phyloP scores from a whole-genome alignment of 495 filamentous ascomycete species.

The Aspergillus affinis region DNA sequence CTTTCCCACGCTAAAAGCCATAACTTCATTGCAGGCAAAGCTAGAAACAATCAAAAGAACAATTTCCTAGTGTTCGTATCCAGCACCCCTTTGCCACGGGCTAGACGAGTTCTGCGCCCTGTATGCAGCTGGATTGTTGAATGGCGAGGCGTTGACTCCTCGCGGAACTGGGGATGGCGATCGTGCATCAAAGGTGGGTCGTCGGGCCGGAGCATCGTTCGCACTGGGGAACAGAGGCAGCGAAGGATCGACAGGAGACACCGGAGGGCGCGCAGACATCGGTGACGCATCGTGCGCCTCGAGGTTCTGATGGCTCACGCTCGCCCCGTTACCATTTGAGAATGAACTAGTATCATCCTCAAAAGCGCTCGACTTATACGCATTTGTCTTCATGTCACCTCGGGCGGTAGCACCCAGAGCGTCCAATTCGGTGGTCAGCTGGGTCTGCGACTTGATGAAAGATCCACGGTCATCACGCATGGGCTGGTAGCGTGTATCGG shows the following conservation, averaged over 20 bases:
- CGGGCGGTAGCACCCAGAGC: conserved; percentile 90
- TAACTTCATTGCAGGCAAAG: conserved; percentile 43
- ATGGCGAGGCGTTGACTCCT: conserved; percentile 33
- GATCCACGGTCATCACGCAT: conserved; percentile 96
- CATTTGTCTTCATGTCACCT: conserved; percentile 72
- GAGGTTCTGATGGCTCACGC: conserved; percentile 29
- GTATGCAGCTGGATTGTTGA: conserved; percentile 31
- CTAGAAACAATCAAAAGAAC: conserved; percentile 27
- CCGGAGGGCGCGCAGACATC: conserved; percentile 23
- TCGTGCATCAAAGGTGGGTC: conserved; percentile 37
- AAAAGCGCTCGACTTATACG: conserved; percentile 65
- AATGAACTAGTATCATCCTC: conserved; percentile 79
- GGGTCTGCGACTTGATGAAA: conserved; percentile 97
- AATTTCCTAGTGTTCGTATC: conserved; percentile 57
- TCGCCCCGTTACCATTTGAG: conserved; percentile 47
- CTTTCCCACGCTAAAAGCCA: conserved; percentile 39
- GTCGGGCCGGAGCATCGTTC: conserved; percentile 31
- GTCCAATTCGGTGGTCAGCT: conserved; percentile 86
- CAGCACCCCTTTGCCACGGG: conserved; percentile 67
- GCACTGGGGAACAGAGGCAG: conserved; percentile 61
- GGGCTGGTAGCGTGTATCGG: conserved; percentile 91
- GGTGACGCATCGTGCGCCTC: conserved; percentile 21
- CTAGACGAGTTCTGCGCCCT: conserved; percentile 57
- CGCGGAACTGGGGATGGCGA: conserved; percentile 38
- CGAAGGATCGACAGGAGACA: conserved; percentile 63